These are phyloP conservation scores for Solanum verrucosum DNA, from an alignment of 257 asterid genomes.

Conservation along the genomic window DNA sequence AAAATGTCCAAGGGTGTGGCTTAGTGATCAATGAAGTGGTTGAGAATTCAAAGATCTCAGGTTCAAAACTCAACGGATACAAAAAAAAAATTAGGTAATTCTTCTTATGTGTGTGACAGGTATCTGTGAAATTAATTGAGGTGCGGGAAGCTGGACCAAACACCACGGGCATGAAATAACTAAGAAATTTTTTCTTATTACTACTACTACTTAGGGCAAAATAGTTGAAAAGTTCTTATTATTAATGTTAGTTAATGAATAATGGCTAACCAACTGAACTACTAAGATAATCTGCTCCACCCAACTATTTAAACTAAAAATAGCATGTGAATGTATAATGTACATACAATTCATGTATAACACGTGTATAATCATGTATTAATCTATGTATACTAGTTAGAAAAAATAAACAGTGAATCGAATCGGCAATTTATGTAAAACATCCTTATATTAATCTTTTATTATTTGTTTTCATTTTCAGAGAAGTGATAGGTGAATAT, in stretches of 20 bases:
- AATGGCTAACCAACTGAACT: too few species aligned
- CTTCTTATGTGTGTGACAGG: too few species aligned
- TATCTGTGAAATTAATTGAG: too few species aligned
- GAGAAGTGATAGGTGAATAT: background rate
- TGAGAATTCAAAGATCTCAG: rapidly evolving
- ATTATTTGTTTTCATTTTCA: background rate
- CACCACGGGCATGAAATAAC: too few species aligned
- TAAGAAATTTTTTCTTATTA: too few species aligned
- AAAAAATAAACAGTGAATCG: background rate
- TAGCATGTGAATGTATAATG: background rate
- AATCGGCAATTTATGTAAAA: background rate
- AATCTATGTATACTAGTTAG: background rate
- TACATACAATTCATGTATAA: background rate
- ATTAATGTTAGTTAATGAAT: too few species aligned
- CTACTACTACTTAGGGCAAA: too few species aligned
- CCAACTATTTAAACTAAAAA: background rate
- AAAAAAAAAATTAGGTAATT: background rate
- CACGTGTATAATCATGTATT: background rate
- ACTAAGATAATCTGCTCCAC: too few species aligned
- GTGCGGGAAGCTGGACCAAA: rapidly evolving
- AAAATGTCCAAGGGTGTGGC: rapidly evolving
- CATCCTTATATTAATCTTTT: background rate
- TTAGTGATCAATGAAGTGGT: background rate
- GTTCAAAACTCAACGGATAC: background rate
- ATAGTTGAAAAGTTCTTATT: too few species aligned